Evolutionary conservation across 2,329 filamentous ascomycete genomes (phyloP), one percentile per base, ranked within the genome.

Genomic region (Venturia carpophila): DNA sequence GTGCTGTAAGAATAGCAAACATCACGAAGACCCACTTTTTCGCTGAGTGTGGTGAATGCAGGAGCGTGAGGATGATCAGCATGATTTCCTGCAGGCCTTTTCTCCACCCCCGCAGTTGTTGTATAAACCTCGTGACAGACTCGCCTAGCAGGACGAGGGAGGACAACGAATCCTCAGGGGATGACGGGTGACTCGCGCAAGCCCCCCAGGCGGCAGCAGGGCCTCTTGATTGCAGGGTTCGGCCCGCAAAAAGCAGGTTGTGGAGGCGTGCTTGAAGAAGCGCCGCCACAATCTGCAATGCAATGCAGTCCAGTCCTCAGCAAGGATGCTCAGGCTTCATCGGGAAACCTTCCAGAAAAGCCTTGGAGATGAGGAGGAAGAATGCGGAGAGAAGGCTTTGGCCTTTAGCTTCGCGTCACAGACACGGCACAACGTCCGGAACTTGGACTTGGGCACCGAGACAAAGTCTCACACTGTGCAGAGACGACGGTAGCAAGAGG

Each of bases 71-170:
- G 7, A 52, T 52, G 47, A 52, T 49, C 47, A 15, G 47, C 47
- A 58, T 21, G 52, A 58, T 37, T 7, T 37, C 10, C 52, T 37
- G 15, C 52, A 56, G 52, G 52, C 27, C 21, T 56, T 11, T 37
- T 34, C 52, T 58, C 52, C 52, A 58, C 52, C 52, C 52, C 52
- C 52, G 52, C 52, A 34, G 13, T 37, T 3, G 52, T n/a, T 9
- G 15, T 19, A 17, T 24, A 58, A 24, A 41, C 52, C 52, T 37
- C 52, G 30, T 58, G 52, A 56, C 27, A 56, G 15, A 7, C n/a
- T 24, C 17, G 52, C 3, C 52, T n/a, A 58, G 30, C 52, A 58
- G 27, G 37, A 27, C 52, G 37, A 58, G 52, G 5, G 30, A 58
- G 37, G 9, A 27, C 52, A 58, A 17, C 15, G 10, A 39, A 58